Evolutionary conservation across 768 basidiomycete genomes (phyloP), one percentile per base, ranked within the genome.

Genomic region (Mycena galericulata): DNA sequence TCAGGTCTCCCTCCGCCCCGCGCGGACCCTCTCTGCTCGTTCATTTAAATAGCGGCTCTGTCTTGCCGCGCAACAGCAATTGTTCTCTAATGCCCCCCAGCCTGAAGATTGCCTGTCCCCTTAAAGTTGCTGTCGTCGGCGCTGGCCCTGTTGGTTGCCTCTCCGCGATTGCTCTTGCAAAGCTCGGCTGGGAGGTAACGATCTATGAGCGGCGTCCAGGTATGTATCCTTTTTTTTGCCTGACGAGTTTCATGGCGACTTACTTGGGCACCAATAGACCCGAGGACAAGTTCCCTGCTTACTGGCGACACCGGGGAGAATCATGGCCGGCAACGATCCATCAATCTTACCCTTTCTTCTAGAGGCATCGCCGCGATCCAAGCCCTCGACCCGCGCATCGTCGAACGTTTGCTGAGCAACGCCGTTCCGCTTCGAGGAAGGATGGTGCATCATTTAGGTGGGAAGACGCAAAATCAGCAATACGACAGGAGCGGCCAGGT

Each of bases 341-440:
- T 93, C 80, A 93, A 93, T 79, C 82, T 93, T 62, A 92, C 92
- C 34, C 89, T 93, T 51, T 93, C 92, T 27, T 84, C 90, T 45
- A 85, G 92, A 59, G 92, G 92, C 62, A 86, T 94, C 56, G 85
- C 88, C 71, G 92, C 92, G 51, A 80, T 94, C 29, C 79, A 84
- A 64, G 85, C 87, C 47, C 84, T 94, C 57, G 89, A 92, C 77
- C 76, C 83, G 36, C 81, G 76, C 24, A 76, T 84, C 70, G 83
- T 87, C 34, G 79, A 84, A 46, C 81, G 85, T 55, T 86, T 92
- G 70, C 71, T 92, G 69, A 75, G 85, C 63, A 83, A 86, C 10
- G 87, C 86, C 36, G 90, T 93, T 75, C 91, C 91, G 65, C 92
- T 93, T 90, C 85, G 83, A 69, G 92, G 90, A 40, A 80, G 92